Percentiles rank a stretch among this genome's conserved stretches.
These are phyloP conservation scores for Scheffersomyces quercinus DNA, from an alignment of 1,139 yeast species.

Conservation along the genomic window DNA sequence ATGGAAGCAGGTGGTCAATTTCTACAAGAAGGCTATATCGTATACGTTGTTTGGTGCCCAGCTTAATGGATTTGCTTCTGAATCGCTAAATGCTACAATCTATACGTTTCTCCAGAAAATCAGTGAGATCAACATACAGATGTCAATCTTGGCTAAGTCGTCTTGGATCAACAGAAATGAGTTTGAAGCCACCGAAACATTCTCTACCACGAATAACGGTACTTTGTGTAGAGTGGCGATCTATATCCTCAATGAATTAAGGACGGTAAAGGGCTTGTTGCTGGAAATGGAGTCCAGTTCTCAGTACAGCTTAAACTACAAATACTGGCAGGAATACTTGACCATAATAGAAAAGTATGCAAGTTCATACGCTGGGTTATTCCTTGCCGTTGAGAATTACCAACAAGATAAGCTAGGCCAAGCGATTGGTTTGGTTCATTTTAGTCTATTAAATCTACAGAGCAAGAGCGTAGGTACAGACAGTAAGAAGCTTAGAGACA, in stretches of 20 bases:
- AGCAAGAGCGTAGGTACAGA: slow-evolving; percentile 25
- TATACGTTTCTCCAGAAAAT: slow-evolving; percentile 29
- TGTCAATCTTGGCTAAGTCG: slow-evolving; percentile 42
- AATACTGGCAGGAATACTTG: slow-evolving; percentile 38
- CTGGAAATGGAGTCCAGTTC: background rate
- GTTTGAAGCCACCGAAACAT: slow-evolving; percentile 28
- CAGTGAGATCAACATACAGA: slow-evolving; percentile 35
- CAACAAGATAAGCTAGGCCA: slow-evolving; percentile 42
- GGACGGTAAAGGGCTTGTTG: slow-evolving; percentile 9
- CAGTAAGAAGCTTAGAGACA: slow-evolving; percentile 15
- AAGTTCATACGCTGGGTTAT: slow-evolving; percentile 44
- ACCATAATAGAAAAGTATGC: slow-evolving; percentile 35
- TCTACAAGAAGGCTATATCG: slow-evolving; percentile 35
- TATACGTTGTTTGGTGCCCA: slow-evolving; percentile 24
- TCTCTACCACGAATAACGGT: slow-evolving; percentile 37
- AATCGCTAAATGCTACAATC: slow-evolving; percentile 7
- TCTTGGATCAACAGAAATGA: slow-evolving; percentile 40
- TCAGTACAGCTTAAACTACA: slow-evolving; percentile 14
- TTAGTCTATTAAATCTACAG: slow-evolving; percentile 39
- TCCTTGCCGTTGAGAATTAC: slow-evolving; percentile 43
- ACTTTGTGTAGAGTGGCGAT: slow-evolving; percentile 45
- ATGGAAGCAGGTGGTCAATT: slow-evolving; percentile 39
- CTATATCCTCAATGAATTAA: slow-evolving; percentile 36
- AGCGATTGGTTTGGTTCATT: slow-evolving; percentile 45
- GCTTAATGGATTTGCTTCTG: slow-evolving; percentile 2